Evolutionary conservation across 192 early-diverging fungal genomes (phyloP).

Genomic region (Endogone sp.): DNA sequence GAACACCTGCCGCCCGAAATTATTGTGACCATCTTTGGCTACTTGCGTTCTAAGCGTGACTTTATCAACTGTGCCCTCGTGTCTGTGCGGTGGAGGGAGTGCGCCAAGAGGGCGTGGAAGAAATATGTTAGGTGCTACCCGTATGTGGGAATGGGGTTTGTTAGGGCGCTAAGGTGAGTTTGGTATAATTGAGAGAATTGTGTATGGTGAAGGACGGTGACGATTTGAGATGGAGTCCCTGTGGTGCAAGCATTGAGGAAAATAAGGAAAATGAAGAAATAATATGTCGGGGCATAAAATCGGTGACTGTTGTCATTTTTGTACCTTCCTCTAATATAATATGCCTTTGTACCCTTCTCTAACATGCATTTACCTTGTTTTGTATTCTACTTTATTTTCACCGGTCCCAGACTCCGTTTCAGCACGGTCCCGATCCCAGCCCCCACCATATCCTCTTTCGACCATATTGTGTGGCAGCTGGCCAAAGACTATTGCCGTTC

Average conservation of each 20-base stretch:
- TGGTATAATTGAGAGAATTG: neutral
- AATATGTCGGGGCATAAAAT: too few relatives aligned
- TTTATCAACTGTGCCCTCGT: slow-evolving; percentile 30
- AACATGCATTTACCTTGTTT: neutral
- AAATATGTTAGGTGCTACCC: slow-evolving; percentile 20
- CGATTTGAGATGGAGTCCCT: too few relatives aligned
- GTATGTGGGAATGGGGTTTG: slow-evolving; percentile 21
- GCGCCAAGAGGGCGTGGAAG: slow-evolving; percentile 15
- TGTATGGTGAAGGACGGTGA: neutral
- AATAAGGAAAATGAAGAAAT: too few relatives aligned
- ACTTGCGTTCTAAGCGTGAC: slow-evolving; percentile 22
- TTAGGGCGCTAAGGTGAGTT: slow-evolving; percentile 27
- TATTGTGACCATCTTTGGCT: slow-evolving; percentile 19
- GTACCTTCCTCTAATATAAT: too few relatives aligned
- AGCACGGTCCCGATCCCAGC: slow-evolving; percentile 18
- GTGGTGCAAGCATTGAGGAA: too few relatives aligned
- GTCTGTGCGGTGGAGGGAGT: slow-evolving; percentile 22
- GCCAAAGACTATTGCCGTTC: slow-evolving; percentile 27
- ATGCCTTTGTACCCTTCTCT: too few relatives aligned
- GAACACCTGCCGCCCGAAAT: slow-evolving; percentile 15
- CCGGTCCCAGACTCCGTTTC: slow-evolving; percentile 24
- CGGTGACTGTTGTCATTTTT: too few relatives aligned
- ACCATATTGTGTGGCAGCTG: slow-evolving; percentile 25
- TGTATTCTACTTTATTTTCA: neutral
- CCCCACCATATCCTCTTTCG: slow-evolving; percentile 24